Base-by-base conservation (phyloP, 345 rosid species). In the Corchorus capsularis region DNA sequence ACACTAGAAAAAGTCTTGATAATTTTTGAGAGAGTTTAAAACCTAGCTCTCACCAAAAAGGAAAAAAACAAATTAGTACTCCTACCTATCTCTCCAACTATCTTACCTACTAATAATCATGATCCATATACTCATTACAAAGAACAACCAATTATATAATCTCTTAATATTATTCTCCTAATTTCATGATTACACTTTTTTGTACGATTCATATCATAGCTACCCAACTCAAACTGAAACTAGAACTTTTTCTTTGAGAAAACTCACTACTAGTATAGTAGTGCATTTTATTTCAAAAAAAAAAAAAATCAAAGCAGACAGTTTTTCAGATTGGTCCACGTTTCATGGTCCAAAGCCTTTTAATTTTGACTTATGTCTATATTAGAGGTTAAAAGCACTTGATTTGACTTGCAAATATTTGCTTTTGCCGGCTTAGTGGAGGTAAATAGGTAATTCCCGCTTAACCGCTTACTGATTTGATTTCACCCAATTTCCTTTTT, bases 61-160 rank as follows among this genome's bases (percentile, higher is more conserved):
- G 27, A 27, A 27, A 1, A 5, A 59, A 22, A 22, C 34, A 12
- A 59, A 59, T 8, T 11, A 12, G 39, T 32, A 45, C 47, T 45
- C 8, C n/a, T 6, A 32, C 41, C 57, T 0, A 49, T 68, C 43
- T 45, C 47, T 22, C 22, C 60, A 55, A 55, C 60, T 10, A 22
- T 57, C 35, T 22, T 67, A 57, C 63, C 69, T 63, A 43, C 47
- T 61, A 75, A 54, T 47, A 57, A 79, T 83, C 47, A 82, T 59
- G 27, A 68, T 77, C 27, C 34, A 52, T 49, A 52, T 49, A 72
- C 78, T 72, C 73, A 85, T 71, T 62, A 60, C 73, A 61, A 55
- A 60, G 70, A 61, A 61, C 55, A 65, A 1, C 47, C 66, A 66
- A 85, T 80, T 70, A 77, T 71, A 77, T 71, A 66, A 57, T 83